Conservation (phyloP, 2,329 filamentous ascomycete genomes). For the Fusarium dimerum region DNA sequence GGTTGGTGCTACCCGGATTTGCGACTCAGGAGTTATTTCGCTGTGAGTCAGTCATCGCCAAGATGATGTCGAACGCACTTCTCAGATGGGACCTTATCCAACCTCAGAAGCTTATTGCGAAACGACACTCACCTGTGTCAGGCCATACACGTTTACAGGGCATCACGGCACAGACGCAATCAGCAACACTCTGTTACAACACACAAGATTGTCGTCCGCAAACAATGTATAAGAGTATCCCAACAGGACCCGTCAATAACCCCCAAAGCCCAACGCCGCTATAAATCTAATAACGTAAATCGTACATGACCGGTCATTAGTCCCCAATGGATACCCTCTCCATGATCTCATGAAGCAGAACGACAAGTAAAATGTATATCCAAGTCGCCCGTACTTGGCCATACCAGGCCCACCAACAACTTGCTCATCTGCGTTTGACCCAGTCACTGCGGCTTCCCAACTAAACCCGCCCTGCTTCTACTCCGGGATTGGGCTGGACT, state of each 20-base stretch:
- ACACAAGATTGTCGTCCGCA: slow-evolving; percentile 15
- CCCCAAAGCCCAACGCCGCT: slow-evolving; percentile 33
- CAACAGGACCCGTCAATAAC: slow-evolving; percentile 29
- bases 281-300: slow-evolving; percentile 33
- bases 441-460: neutral
- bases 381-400: slow-evolving; percentile 19
- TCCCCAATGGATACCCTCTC: slow-evolving; percentile 22
- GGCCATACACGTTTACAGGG: neutral
- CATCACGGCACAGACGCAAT: neutral
- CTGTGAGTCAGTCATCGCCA: too few relatives aligned
- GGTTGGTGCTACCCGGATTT: too few relatives aligned
- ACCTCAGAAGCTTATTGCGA: neutral
- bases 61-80: too few relatives aligned
- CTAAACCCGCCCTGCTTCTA: slow-evolving; percentile 17
- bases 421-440: neutral
- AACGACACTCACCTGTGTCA: neutral
- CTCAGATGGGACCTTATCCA: too few relatives aligned
- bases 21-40: too few relatives aligned
- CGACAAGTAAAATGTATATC: slow-evolving; percentile 25
- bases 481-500: slow-evolving; percentile 37
- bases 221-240: slow-evolving; percentile 25
- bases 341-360: neutral
- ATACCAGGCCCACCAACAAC: neutral
- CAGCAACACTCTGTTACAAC: slow-evolving; percentile 7
- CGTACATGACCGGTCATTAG: slow-evolving; percentile 31